phyloP scores from a whole-genome alignment of 176 grass and related monocot species.

The Eleusine indica region DNA sequence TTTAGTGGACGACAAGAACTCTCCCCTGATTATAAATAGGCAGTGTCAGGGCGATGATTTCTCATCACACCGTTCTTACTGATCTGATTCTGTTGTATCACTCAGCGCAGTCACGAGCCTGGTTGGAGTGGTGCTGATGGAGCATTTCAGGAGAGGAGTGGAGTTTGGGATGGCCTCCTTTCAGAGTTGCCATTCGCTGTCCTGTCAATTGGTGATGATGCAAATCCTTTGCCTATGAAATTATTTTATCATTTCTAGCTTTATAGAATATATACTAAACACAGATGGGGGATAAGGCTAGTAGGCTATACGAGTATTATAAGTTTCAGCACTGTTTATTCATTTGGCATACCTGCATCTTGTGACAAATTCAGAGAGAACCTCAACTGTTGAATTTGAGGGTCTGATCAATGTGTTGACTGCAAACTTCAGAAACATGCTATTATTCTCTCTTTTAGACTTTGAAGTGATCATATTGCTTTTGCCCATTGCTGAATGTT shows the following conservation, averaged over 20 bases:
- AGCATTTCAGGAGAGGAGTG: conserved; percentile 60
- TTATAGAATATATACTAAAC: neutral
- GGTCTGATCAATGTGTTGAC: neutral
- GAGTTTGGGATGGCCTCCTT: conserved; percentile 63
- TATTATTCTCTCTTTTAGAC: neutral
- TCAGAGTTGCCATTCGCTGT: conserved; percentile 62
- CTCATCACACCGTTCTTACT: conserved; percentile 20
- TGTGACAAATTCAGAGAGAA: neutral
- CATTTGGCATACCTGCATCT: conserved; percentile 7
- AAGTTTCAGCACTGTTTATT: conserved; percentile 9
- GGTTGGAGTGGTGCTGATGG: conserved; percentile 46
- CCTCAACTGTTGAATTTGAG: neutral
- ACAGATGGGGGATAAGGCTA: neutral
- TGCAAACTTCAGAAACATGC: neutral
- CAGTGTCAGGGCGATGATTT: neutral
- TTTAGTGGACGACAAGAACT: conserved; percentile 55
- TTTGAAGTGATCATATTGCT: neutral
- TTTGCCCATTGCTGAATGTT: conserved; percentile 29
- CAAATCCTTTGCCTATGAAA: neutral
- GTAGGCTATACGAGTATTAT: neutral
- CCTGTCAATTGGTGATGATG: conserved; percentile 54
- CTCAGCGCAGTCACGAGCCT: neutral
- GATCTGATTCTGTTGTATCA: conserved; percentile 32
- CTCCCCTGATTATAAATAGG: conserved; percentile 39
- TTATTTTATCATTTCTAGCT: conserved; percentile 5